Base-by-base conservation (phyloP, 169 alveolate species). In the Pseudocohnilembus persalinus region DNA sequence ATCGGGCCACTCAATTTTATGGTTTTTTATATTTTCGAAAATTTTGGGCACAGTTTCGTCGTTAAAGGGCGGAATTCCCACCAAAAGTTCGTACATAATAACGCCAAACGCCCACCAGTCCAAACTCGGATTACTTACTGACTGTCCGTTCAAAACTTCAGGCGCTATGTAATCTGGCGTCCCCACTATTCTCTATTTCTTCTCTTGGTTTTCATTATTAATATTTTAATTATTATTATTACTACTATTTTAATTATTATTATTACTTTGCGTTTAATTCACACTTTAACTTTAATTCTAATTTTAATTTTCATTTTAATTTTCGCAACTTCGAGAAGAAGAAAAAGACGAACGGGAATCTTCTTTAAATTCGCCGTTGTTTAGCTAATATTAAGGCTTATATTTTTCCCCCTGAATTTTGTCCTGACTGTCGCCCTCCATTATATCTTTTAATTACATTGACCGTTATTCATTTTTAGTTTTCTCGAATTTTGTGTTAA, bases 81-180 rank as follows among this genome's bases (percentile, higher is more conserved):
- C 88, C 25, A 93, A 78, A 33, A 93, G 88, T 89, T 93, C 96
- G 84, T 82, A 93, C 74, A 88, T 89, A 31, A 93, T 84, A 29
- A 93, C 83, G 33, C 96, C 96, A 29, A 93, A 31, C 79, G 94
- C 86, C 96, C 96, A 93, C 92, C 92, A 93, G 84, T 93, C 96
- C 1, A 90, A 85, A 31, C 87, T 81, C 26, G 84, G 87, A 82
- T 88, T 82, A 83, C 82, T 73, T 29, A 76, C 85, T 24, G 88
- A 85, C 35, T 86, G 83, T n/a, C 90, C 88, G 31, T 83, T 49
- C 1, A 92, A 33, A 0, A 92, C 89, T 89, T 93, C 94, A 29
- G 94, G 96, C n/a, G 94, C 93, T 34, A 90, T 77, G 83, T 90
- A 90, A 81, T 93, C 93, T 29, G 90, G 87, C n/a, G 94, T 90